Evolutionary conservation across 2,329 filamentous ascomycete species (phyloP).

Genomic region (Xenosphaeropsis pyriputrescens): DNA sequence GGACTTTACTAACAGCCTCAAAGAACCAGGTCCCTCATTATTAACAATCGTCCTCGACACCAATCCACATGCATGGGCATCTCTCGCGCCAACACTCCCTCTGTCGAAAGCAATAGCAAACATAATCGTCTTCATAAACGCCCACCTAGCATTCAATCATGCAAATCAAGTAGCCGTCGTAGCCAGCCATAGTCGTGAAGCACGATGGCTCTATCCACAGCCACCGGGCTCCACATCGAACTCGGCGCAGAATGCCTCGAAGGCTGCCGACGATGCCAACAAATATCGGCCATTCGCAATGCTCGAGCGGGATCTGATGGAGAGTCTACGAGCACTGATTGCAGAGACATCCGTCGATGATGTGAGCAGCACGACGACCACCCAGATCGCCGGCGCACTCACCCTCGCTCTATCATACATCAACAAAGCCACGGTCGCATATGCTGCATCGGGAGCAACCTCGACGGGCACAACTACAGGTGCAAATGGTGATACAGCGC

Average conservation of each 20-base stretch:
- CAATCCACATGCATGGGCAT: constrained; percentile 86
- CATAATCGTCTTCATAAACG: constrained; percentile 91
- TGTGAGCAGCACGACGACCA: constrained; percentile 56
- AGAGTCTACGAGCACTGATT: constrained; percentile 62
- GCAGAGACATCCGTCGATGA: constrained; percentile 47
- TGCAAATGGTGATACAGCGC: constrained; percentile 7
- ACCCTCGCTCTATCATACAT: constrained; percentile 83
- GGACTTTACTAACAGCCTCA: constrained; percentile 4
- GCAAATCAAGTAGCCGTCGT: constrained; percentile 86
- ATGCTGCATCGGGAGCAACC: constrained; percentile 20
- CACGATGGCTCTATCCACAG: constrained; percentile 77
- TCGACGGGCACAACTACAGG: constrained; percentile 9
- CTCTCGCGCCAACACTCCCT: constrained; percentile 59
- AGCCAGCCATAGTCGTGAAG: constrained; percentile 75
- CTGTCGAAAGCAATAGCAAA: constrained; percentile 76
- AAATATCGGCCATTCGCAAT: constrained; percentile 88
- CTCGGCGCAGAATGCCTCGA: constrained; percentile 38
- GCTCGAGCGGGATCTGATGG: constrained; percentile 68
- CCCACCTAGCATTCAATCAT: constrained; percentile 87
- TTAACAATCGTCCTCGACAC: constrained; percentile 89
- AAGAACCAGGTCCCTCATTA: constrained; percentile 57
- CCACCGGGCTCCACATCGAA: constrained; percentile 28
- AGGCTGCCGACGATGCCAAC: constrained; percentile 40
- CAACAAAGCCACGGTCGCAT: constrained; percentile 43
- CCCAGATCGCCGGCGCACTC: constrained; percentile 80